Evolutionary conservation across 805 yeast genomes (phyloP).

Genomic region (Candida montana): DNA sequence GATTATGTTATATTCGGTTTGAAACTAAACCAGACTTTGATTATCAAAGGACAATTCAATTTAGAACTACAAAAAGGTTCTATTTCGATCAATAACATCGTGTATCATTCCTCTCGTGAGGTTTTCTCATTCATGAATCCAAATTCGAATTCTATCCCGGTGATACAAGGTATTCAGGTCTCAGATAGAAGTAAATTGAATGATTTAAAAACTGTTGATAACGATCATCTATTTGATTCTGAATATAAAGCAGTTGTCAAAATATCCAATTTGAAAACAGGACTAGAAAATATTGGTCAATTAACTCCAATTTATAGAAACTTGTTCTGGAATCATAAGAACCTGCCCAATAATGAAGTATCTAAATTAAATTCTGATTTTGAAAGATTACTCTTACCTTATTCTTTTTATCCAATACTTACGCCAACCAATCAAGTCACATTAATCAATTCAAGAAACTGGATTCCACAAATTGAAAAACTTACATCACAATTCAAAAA

Average conservation of each 20-base stretch:
- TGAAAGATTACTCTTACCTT: constrained; percentile 26
- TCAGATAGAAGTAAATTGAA: constrained; percentile 25
- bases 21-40: constrained; percentile 35
- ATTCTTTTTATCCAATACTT: constrained; percentile 35
- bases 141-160: constrained; percentile 34
- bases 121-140: constrained; percentile 32
- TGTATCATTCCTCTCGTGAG: constrained; percentile 26
- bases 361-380: constrained; percentile 13
- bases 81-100: constrained; percentile 35
- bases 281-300: constrained; percentile 39
- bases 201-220: constrained; percentile 29
- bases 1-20: constrained; percentile 37
- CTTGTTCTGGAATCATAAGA: constrained; percentile 28
- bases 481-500: constrained; percentile 32
- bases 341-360: constrained; percentile 10
- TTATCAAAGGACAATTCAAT: constrained; percentile 43
- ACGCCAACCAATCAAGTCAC: constrained; percentile 24
- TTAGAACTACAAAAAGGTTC: constrained; percentile 44
- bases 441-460: constrained; percentile 21
- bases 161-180: constrained; percentile 38
- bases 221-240: constrained; percentile 33
- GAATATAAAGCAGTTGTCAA: constrained; percentile 39
- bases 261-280: constrained; percentile 34
- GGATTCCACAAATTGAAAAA: constrained; percentile 36
- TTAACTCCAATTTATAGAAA: constrained; percentile 42